A percentile compares a stretch with the other conserved stretches of the same genome.
phyloP scores from a whole-genome alignment of 2,329 filamentous ascomycete genomes.

The Anthostomella pinea region DNA sequence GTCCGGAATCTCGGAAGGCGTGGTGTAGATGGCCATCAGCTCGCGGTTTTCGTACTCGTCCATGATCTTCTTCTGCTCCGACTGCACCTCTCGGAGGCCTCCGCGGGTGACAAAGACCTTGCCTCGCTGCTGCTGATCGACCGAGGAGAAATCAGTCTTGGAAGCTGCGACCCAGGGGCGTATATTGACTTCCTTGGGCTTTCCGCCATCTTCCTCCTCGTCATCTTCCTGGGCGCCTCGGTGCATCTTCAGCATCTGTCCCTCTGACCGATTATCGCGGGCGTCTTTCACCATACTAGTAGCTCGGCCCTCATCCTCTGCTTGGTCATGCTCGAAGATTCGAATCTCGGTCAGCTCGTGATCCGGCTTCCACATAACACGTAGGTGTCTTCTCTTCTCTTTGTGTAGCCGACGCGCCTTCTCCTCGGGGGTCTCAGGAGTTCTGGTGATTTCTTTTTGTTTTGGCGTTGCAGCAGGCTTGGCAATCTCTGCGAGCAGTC shows the following conservation, averaged over 20 bases:
- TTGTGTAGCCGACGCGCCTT: conserved; percentile 67
- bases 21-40: conserved; percentile 60
- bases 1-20: conserved; percentile 51
- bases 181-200: conserved; percentile 52
- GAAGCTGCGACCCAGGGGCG: conserved; percentile 51
- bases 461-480: conserved; percentile 51
- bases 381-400: conserved; percentile 66
- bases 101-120: conserved; percentile 54
- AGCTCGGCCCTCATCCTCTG: conserved; percentile 66
- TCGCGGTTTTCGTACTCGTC: conserved; percentile 56
- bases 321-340: conserved; percentile 68
- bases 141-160: conserved; percentile 43
- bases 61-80: conserved; percentile 55
- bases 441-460: conserved; percentile 42
- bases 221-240: conserved; percentile 53
- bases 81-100: conserved; percentile 49
- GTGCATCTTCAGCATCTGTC: conserved; percentile 58
- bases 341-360: conserved; percentile 63
- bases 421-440: conserved; percentile 65
- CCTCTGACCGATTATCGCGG: conserved; percentile 69
- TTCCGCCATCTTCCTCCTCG: conserved; percentile 56
- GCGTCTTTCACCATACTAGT: conserved; percentile 69
- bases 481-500: conserved; percentile 49
- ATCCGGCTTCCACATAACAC: conserved; percentile 69
- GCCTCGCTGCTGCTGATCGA: conserved; percentile 44